Conservation (phyloP, 2,329 filamentous ascomycete genomes). For the Cercospora sojina region DNA sequence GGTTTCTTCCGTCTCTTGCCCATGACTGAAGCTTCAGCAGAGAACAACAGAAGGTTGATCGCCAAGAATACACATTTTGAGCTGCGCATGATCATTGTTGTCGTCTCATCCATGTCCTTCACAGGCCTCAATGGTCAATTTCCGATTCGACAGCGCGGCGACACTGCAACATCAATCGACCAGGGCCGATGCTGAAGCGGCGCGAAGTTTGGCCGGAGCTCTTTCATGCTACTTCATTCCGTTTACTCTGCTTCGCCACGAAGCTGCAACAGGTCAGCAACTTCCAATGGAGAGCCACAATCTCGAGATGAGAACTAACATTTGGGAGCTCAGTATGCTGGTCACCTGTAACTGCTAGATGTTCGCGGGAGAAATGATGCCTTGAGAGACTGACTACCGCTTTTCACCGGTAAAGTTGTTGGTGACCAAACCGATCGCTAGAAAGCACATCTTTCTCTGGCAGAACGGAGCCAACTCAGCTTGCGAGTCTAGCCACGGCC, state of each 20-base stretch:
- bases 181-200: neutral
- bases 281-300: neutral
- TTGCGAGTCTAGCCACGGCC: no score
- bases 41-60: neutral
- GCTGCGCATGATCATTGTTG: neutral
- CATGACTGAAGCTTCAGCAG: neutral
- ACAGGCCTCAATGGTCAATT: neutral
- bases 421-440: no score
- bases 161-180: neutral
- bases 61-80: neutral
- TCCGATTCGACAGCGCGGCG: neutral
- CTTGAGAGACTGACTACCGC: no score
- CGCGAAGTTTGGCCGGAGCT: neutral
- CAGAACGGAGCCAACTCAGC: no score
- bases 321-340: no score
- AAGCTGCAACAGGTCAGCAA: neutral
- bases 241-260: neutral
- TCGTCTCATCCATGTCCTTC: neutral
- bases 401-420: no score
- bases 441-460: no score
- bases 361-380: no score
- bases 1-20: neutral
- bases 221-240: neutral
- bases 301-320: neutral
- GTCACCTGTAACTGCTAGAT: no score